Conservation (phyloP, 257 asterid genomes). For the Solanum neorickii region DNA sequence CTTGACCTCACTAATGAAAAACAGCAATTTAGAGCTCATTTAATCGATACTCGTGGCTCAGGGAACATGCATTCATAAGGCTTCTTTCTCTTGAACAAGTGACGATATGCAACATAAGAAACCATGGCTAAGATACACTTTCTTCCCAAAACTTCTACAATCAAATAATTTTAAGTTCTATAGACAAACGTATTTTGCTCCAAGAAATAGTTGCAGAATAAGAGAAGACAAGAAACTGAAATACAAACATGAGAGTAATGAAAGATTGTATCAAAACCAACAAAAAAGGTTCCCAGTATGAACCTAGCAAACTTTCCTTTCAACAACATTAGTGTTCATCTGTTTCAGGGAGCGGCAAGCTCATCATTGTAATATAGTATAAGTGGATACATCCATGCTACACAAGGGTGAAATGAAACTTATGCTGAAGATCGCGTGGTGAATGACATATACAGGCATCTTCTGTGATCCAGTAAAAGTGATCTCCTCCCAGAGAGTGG, state of each 20-base stretch:
- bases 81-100: background rate
- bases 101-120: background rate
- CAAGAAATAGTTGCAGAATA: background rate
- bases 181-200: background rate
- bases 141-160: background rate
- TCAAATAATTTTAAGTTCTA: background rate
- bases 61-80: background rate
- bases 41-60: background rate
- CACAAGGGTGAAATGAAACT: conserved; percentile 31
- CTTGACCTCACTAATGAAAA: background rate
- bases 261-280: background rate
- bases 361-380: background rate
- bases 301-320: conserved; percentile 21
- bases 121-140: background rate
- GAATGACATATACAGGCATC: conserved; percentile 10
- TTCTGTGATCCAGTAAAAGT: conserved; percentile 13
- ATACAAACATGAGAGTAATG: background rate
- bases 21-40: background rate
- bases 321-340: conserved; percentile 7
- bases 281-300: conserved; percentile 3
- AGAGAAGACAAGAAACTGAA: background rate
- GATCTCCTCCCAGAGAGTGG: conserved; percentile 14
- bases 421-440: conserved; percentile 15
- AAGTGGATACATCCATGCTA: conserved; percentile 22
- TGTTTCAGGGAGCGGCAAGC: conserved; percentile 4